Conservation (phyloP, 164 flowering plant genomes). For the Tinospora cordifolia region DNA sequence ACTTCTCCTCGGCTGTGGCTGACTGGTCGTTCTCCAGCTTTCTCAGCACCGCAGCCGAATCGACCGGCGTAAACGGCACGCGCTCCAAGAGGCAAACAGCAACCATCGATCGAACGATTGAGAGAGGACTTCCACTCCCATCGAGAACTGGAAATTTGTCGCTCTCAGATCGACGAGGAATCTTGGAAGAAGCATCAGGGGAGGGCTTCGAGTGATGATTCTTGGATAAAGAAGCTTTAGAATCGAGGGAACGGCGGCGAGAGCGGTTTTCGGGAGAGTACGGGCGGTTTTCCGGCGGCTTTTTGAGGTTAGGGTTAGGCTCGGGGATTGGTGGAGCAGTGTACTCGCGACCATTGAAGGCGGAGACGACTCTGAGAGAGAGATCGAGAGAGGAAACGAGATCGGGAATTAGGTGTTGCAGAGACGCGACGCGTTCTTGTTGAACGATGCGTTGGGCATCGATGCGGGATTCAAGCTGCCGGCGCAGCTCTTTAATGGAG, state of each 20-base stretch:
- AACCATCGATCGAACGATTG: constrained; percentile 76
- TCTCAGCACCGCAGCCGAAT: constrained; percentile 67
- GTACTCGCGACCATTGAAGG: constrained; percentile 58
- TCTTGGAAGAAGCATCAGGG: constrained; percentile 10
- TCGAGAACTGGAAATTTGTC: constrained; percentile 22
- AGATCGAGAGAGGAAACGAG: constrained; percentile 75
- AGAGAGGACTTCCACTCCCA: constrained; percentile 47
- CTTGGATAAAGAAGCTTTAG: neutral
- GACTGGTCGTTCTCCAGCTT: constrained; percentile 65
- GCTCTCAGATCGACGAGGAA: constrained; percentile 12
- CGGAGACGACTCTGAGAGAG: constrained; percentile 59
- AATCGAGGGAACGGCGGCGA: constrained; percentile 10
- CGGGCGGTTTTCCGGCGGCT: neutral
- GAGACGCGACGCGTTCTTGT: constrained; percentile 55
- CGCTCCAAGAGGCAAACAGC: constrained; percentile 72
- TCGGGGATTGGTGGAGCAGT: constrained; percentile 20
- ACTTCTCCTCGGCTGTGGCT: constrained; percentile 57
- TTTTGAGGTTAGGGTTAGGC: constrained; percentile 20
- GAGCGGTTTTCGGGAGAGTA: constrained; percentile 3
- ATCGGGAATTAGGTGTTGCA: constrained; percentile 65
- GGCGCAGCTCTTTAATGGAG: constrained; percentile 40
- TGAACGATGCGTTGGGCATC: constrained; percentile 41
- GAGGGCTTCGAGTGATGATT: constrained; percentile 8
- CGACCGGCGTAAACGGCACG: constrained; percentile 70
- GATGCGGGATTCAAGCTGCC: constrained; percentile 55